Evolutionary conservation across 495 filamentous ascomycete species (phyloP), one percentile per base, ranked within the genome.

Genomic region (Aspergillus asperescens): DNA sequence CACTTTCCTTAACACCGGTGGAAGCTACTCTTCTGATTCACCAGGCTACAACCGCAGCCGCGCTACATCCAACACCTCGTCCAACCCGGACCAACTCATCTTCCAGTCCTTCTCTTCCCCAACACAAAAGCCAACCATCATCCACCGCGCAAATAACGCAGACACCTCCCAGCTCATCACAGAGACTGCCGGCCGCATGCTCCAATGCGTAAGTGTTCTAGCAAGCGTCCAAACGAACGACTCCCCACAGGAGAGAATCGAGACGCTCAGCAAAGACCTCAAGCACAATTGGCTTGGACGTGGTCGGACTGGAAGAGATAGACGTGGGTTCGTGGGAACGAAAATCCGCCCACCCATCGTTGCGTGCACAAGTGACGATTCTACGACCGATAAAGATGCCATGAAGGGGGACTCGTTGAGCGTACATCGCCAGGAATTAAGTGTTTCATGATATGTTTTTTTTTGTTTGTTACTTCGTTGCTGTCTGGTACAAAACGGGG

Each of bases 271-370:
- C 37, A 87, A 88, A 59, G 81, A 88, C 40, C 75, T 98, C 51
- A 98, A 97, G 68, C 78, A 94, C 57, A 98, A 98, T 70, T 98
- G 93, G 93, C 78, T 98, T 18, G 90, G 90, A 0, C 76, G 93
- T 13, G 92, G 93, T 0, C 74, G 94, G 31, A 96, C 89, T 41
- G 93, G 93, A 3, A 77, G 93, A 56, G 91, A 97, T 66, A 72
- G 93, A 37, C 78, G 88, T 50, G 93, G 93, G 0, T 91, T 96
- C 62, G 94, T 97, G 15, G 86, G 85, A 3, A 79, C 81, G 10
- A 86, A 77, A 56, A 71, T 79, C 23, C 71, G 70, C 1, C 67
- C 72, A 20, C 66, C 63, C 1, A 66, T 71, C 56, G 64, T 72
- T 22, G 62, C 59, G 54, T 42, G 64, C 43, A 34, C 57, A 47